phyloP scores from a whole-genome alignment of 192 early-diverging fungal genomes.

The Gaertneriomyces sp. region DNA sequence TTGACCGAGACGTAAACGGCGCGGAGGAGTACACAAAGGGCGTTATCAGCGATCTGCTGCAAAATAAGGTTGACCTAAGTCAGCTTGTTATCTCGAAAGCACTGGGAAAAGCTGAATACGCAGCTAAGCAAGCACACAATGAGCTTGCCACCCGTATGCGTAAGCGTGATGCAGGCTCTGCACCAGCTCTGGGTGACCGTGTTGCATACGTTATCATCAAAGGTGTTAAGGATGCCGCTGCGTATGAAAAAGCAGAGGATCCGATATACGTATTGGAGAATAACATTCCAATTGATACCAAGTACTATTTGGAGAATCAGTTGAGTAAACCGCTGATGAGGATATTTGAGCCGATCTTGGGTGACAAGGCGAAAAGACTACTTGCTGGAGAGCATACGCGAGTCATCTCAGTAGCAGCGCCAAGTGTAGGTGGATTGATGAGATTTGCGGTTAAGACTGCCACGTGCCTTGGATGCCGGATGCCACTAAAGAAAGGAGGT shows the following conservation, averaged over 20 bases:
- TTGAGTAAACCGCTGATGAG: conserved; percentile 86
- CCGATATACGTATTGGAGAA: conserved; percentile 98
- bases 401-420: conserved; percentile 81
- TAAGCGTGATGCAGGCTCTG: conserved; percentile 91
- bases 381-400: conserved; percentile 58
- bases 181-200: conserved; percentile 91
- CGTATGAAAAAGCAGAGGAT: conserved; percentile 97
- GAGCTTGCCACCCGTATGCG: conserved; percentile 96
- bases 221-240: conserved; percentile 66
- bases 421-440: conserved; percentile 84
- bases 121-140: conserved; percentile 91
- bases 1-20: conserved; percentile 83
- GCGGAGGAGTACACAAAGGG: conserved; percentile 82
- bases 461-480: conserved; percentile 92
- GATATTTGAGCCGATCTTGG: conserved; percentile 96
- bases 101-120: conserved; percentile 91
- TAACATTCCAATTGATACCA: conserved; percentile 95
- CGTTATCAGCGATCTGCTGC: conserved; percentile 85
- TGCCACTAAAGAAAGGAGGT: conserved; percentile 66
- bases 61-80: conserved; percentile 96
- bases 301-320: conserved; percentile 96
- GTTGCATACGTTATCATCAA: conserved; percentile 96
- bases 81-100: conserved; percentile 96
- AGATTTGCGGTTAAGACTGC: conserved; percentile 88
- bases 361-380: conserved; percentile 72